A percentile compares a stretch with the other conserved stretches of the same genome.
Evolutionary conservation across 2,329 filamentous ascomycete species (phyloP).

Genomic region (Coleophoma cylindrospora): DNA sequence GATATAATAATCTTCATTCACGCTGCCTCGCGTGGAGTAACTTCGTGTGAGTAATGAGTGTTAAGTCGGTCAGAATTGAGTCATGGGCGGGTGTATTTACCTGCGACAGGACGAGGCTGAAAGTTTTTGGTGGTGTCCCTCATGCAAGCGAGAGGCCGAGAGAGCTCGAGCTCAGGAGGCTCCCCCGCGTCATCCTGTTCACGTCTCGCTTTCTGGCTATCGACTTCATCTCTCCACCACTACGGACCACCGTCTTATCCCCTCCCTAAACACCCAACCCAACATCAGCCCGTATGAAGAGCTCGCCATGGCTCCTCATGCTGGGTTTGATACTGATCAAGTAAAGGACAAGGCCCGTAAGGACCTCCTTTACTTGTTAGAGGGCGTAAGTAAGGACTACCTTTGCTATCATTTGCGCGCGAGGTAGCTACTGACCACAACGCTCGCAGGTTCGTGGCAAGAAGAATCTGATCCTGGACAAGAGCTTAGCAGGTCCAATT

Average conservation of each 20-base stretch:
- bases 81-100: conserved; percentile 17
- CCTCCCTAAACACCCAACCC: too few species aligned
- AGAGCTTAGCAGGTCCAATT: conserved; percentile 81
- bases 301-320: conserved; percentile 63
- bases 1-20: conserved; percentile 23
- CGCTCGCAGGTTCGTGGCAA: conserved; percentile 81
- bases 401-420: conserved; percentile 7
- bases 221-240: background rate
- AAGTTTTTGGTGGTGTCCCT: conserved; percentile 2
- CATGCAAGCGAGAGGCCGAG: background rate
- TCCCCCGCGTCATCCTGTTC: background rate
- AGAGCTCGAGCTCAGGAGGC: too few species aligned
- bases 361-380: conserved; percentile 84
- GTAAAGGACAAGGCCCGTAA: conserved; percentile 79
- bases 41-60: conserved; percentile 5
- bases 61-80: conserved; percentile 12
- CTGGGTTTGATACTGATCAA: conserved; percentile 68
- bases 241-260: background rate
- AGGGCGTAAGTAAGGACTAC: conserved; percentile 70
- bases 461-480: conserved; percentile 96
- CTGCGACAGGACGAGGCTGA: conserved; percentile 15
- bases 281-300: conserved; percentile 37
- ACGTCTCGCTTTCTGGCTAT: conserved; percentile 7
- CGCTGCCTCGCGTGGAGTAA: conserved; percentile 7
- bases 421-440: conserved; percentile 26